Conservation (phyloP, 83 land plant genomes). For the Diphasiastrum complanatum region DNA sequence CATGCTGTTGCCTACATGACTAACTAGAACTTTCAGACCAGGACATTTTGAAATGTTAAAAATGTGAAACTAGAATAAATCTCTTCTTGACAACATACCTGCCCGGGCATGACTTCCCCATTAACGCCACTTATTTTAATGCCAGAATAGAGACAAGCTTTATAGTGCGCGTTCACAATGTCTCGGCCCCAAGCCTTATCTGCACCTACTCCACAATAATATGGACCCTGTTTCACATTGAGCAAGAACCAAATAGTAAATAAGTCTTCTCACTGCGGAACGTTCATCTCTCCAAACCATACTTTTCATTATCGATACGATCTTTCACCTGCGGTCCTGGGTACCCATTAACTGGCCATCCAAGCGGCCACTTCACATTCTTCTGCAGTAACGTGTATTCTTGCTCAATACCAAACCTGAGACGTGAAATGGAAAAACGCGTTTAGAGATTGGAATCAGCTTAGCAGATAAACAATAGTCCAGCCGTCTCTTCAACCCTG, state of each 20-base stretch:
- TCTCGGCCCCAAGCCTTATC: conserved; percentile 85
- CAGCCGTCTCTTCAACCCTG: conserved; percentile 1
- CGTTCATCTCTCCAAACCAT: too few species aligned
- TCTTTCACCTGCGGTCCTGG: conserved; percentile 75
- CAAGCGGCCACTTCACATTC: conserved; percentile 76
- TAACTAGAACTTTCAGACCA: neutral
- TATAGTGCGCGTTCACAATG: conserved; percentile 79
- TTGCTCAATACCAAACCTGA: conserved; percentile 78
- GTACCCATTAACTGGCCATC: conserved; percentile 79
- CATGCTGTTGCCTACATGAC: neutral
- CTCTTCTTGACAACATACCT: too few species aligned
- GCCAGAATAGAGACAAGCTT: conserved; percentile 81
- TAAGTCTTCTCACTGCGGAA: too few species aligned
- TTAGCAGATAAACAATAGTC: neutral
- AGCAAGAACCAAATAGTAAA: neutral
- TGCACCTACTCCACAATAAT: conserved; percentile 75
- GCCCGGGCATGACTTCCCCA: conserved; percentile 91
- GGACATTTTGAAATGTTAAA: neutral
- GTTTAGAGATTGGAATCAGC: neutral
- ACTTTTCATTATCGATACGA: too few species aligned
- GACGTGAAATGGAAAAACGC: neutral
- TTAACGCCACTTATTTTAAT: conserved; percentile 78
- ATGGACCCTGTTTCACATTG: conserved; percentile 48
- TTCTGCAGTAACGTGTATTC: conserved; percentile 75
- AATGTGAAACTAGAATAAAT: neutral